These are phyloP conservation scores for Aspergillus cavernicola DNA, from an alignment of 495 filamentous ascomycete species.

Conservation along the genomic window DNA sequence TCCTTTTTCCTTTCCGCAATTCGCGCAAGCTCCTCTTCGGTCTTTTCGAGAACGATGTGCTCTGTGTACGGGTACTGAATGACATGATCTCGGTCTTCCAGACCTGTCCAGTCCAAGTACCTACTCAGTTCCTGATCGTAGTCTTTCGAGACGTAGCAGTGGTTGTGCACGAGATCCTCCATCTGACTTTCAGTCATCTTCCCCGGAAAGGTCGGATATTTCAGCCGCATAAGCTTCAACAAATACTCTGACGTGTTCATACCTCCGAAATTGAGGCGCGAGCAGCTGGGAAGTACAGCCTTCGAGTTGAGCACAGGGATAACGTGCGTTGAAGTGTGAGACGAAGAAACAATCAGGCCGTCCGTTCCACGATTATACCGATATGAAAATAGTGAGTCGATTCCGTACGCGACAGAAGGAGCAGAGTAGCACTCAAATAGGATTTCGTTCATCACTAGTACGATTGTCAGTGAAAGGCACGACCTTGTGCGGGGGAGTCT, in stretches of 20 bases:
- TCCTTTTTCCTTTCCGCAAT: slow-evolving; percentile 92
- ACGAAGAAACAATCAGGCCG: slow-evolving; percentile 86
- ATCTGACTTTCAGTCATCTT: slow-evolving; percentile 81
- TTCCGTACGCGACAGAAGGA: slow-evolving; percentile 84
- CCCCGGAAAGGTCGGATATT: slow-evolving; percentile 85
- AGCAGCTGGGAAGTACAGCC: slow-evolving; percentile 75
- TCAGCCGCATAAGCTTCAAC: slow-evolving; percentile 82
- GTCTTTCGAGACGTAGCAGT: slow-evolving; percentile 83
- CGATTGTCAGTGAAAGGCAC: slow-evolving; percentile 14
- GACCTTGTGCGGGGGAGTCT: slow-evolving; percentile 17
- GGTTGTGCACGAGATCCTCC: slow-evolving; percentile 80
- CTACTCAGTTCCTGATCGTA: slow-evolving; percentile 71
- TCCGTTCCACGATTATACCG: slow-evolving; percentile 84
- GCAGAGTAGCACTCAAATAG: slow-evolving; percentile 92
- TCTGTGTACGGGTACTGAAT: slow-evolving; percentile 93
- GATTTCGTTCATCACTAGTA: slow-evolving; percentile 96
- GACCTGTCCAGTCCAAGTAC: slow-evolving; percentile 80
- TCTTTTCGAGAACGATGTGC: slow-evolving; percentile 82
- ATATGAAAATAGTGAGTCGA: slow-evolving; percentile 95
- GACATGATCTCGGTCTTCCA: slow-evolving; percentile 84
- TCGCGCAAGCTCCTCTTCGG: slow-evolving; percentile 81
- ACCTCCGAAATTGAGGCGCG: slow-evolving; percentile 91
- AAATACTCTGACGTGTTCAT: slow-evolving; percentile 86
- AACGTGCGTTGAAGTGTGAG: slow-evolving; percentile 90
- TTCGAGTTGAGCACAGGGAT: slow-evolving; percentile 88